These are phyloP conservation scores for Capsicum pubescens DNA, from an alignment of 257 asterid genomes.

Conservation along the genomic window DNA sequence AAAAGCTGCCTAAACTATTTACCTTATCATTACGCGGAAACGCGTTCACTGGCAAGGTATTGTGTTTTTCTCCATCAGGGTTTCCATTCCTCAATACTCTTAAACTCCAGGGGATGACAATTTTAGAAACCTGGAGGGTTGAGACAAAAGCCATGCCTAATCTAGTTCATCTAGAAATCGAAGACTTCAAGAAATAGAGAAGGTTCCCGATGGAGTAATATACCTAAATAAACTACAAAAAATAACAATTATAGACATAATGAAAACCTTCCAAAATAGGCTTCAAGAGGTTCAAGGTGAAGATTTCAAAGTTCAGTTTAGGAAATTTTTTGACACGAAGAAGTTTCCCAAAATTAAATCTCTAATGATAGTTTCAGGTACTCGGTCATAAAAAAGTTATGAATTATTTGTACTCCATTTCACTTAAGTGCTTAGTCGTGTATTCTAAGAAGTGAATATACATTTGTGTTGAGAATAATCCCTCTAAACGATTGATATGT, in stretches of 20 bases:
- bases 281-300: conserved; percentile 40
- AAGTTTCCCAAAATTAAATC: conserved; percentile 28
- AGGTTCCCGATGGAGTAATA: conserved; percentile 51
- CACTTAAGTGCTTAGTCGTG: background rate
- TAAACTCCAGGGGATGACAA: conserved; percentile 41
- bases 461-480: background rate
- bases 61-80: conserved; percentile 45
- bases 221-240: conserved; percentile 42
- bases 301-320: conserved; percentile 46
- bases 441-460: background rate
- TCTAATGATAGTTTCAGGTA: conserved; percentile 45
- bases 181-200: conserved; percentile 46
- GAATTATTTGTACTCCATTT: background rate
- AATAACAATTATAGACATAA: conserved; percentile 39
- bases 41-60: conserved; percentile 43
- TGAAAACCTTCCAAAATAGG: conserved; percentile 34
- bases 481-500: background rate
- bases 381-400: background rate
- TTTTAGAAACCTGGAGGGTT: conserved; percentile 49
- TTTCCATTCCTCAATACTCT: conserved; percentile 47
- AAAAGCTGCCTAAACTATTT: background rate
- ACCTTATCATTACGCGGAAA: conserved; percentile 44
- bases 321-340: conserved; percentile 39
- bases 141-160: conserved; percentile 53
- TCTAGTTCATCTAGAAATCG: conserved; percentile 46